Base-by-base conservation (phyloP, 768 basidiomycete species). In the Leccinum subtestaceum region DNA sequence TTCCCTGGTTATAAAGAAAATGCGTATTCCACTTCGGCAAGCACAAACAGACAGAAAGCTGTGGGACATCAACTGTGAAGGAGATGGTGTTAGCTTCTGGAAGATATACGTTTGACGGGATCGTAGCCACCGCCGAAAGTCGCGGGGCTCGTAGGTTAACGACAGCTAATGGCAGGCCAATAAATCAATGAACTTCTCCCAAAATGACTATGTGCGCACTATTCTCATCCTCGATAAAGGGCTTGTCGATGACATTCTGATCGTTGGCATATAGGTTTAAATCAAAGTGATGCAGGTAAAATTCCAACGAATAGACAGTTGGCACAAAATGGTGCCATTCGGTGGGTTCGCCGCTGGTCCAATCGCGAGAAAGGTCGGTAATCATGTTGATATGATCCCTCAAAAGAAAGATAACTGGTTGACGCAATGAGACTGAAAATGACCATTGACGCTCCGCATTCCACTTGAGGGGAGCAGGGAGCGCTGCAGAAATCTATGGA, bases 381-480 rank as follows among this genome's bases (percentile, higher is more conserved):
- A 98, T 84, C 82, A 98, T 91, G 66, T 93, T 95, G 74, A 95
- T 85, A 68, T 98, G 96, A 69, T 98, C 96, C 46, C 94, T 85
- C 11, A 98, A 78, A 19, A 97, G 78, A 68, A 85, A 91, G 36
- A 96, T 78, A 1, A 82, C 74, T 2, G 95, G 88, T 53, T 85
- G 84, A 8, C 84, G 81, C 25, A 98, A 75, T 11, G 82, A 83
- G 48, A 94, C 71, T n/a, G 84, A 77, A 68, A 94, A 82, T 0
- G 78, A 76, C 96, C 96, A 98, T 63, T 81, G 83, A 25, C 95
- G 84, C 63, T 83, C 78, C 1, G 76, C 85, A 60, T 95, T 84
- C 96, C 96, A 98, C 53, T 76, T 78, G 9, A 96, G 75, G 2
- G 95, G 93, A 0, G 87, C 79, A 15, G 93, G 94, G 62, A 98